Conservation (phyloP, 371 early-diverging fungal genomes). For the Rhizopus sp. region DNA sequence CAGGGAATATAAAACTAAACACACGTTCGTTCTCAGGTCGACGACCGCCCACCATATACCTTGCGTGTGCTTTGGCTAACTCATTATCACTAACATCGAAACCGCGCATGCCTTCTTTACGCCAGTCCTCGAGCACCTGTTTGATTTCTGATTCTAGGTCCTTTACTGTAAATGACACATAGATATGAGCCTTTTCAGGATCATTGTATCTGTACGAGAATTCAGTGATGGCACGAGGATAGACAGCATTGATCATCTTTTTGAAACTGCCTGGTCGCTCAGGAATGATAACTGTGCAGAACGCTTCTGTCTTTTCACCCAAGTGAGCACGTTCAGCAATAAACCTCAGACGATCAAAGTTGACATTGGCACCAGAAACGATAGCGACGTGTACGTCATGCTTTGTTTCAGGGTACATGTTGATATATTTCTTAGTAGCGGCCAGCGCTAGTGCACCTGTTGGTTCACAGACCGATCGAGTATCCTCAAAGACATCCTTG, state of each 20-base stretch:
- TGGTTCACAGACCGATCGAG: slow-evolving; percentile 92
- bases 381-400: slow-evolving; percentile 73
- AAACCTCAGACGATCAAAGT: slow-evolving; percentile 94
- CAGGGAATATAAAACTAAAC: slow-evolving; percentile 94
- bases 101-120: slow-evolving; percentile 64
- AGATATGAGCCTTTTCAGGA: slow-evolving; percentile 78
- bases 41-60: slow-evolving; percentile 88
- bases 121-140: slow-evolving; percentile 62
- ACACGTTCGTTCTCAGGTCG: slow-evolving; percentile 83
- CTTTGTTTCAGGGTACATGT: slow-evolving; percentile 38
- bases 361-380: slow-evolving; percentile 95
- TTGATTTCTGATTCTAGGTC: slow-evolving; percentile 66
- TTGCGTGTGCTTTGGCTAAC: slow-evolving; percentile 92
- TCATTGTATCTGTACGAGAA: slow-evolving; percentile 91
- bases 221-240: slow-evolving; percentile 87
- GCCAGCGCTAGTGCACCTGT: slow-evolving; percentile 92
- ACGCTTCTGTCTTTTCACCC: slow-evolving; percentile 88
- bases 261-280: slow-evolving; percentile 89
- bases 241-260: slow-evolving; percentile 74
- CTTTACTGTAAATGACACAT: slow-evolving; percentile 82
- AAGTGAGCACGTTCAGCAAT: slow-evolving; percentile 93
- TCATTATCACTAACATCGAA: slow-evolving; percentile 90
- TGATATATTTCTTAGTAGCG: slow-evolving; percentile 83
- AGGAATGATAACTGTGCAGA: slow-evolving; percentile 89
- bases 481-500: slow-evolving; percentile 97